A percentile compares a stretch with the other conserved stretches of the same genome.
phyloP scores from a whole-genome alignment of 2,329 filamentous ascomycete genomes.

The Dendryphion nanum region DNA sequence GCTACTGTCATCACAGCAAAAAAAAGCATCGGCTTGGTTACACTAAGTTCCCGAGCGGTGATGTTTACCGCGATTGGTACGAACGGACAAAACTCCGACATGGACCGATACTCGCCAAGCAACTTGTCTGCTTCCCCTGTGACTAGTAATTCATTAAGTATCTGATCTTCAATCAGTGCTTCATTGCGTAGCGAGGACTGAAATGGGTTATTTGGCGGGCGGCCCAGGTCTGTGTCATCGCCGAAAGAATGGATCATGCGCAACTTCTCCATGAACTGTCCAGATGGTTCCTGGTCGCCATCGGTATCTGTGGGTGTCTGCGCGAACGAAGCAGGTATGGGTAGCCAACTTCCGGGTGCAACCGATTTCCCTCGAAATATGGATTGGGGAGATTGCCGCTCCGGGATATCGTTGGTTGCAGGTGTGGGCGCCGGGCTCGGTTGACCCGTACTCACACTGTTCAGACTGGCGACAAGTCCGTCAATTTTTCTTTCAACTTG shows the following conservation, averaged over 20 bases:
- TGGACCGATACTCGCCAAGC: conserved; percentile 24
- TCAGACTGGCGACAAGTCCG: conserved; percentile 32
- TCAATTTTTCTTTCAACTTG: conserved; percentile 38
- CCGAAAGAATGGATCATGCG: conserved; percentile 24
- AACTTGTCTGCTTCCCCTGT: conserved; percentile 26
- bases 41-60: conserved; percentile 17
- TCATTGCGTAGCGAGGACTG: conserved; percentile 16
- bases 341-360: conserved; percentile 28
- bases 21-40: conserved; percentile 30
- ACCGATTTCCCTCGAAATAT: conserved; percentile 5
- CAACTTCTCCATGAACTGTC: conserved; percentile 24
- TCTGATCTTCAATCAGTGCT: conserved; percentile 18
- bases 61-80: conserved; percentile 19
- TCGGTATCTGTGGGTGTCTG: conserved; percentile 5
- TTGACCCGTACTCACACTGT: conserved; percentile 12
- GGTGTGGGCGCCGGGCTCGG: background rate
- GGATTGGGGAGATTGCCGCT: background rate
- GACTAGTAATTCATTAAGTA: conserved; percentile 17
- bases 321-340: conserved; percentile 23
- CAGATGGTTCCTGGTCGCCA: conserved; percentile 14
- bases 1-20: conserved; percentile 28
- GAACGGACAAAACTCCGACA: conserved; percentile 31
- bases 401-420: background rate
- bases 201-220: conserved; percentile 15
- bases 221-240: conserved; percentile 11